A percentile compares a stretch with the other conserved stretches of the same genome.
These are phyloP conservation scores for Hirsutella rhossiliensis DNA, from an alignment of 2,329 filamentous ascomycete species.

Conservation along the genomic window DNA sequence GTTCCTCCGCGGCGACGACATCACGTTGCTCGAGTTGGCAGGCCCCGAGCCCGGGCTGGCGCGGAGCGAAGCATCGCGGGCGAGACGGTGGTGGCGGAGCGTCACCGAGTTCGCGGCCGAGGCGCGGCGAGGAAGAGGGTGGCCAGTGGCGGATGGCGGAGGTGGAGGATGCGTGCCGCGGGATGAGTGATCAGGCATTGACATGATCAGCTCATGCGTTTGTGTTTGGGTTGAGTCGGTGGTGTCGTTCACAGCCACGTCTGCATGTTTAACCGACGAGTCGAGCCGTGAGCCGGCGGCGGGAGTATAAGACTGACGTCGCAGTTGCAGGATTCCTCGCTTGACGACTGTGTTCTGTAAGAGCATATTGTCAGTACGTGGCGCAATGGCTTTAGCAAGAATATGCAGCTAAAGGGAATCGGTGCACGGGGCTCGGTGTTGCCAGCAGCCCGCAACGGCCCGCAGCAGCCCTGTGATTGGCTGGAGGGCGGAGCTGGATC, in stretches of 20 bases:
- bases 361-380: neutral
- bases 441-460: neutral
- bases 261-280: neutral
- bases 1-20: conserved; percentile 18
- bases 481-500: conserved; percentile 9
- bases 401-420: neutral
- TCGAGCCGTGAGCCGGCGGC: neutral
- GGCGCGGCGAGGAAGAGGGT: conserved; percentile 30
- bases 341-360: neutral
- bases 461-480: conserved; percentile 1
- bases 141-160: conserved; percentile 16
- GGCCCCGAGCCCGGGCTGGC: conserved; percentile 13
- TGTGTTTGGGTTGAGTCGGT: neutral
- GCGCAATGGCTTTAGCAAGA: neutral
- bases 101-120: conserved; percentile 35
- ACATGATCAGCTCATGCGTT: conserved; percentile 16
- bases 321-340: neutral
- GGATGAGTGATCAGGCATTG: conserved; percentile 11
- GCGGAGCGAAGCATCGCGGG: conserved; percentile 26
- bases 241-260: neutral
- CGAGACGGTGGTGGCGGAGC: conserved; percentile 31
- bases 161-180: conserved; percentile 13
- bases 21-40: conserved; percentile 6
- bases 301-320: conserved; percentile 4
- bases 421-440: neutral